These are phyloP conservation scores for Lentinula raphanica DNA, from an alignment of 768 basidiomycete species.

Conservation along the genomic window DNA sequence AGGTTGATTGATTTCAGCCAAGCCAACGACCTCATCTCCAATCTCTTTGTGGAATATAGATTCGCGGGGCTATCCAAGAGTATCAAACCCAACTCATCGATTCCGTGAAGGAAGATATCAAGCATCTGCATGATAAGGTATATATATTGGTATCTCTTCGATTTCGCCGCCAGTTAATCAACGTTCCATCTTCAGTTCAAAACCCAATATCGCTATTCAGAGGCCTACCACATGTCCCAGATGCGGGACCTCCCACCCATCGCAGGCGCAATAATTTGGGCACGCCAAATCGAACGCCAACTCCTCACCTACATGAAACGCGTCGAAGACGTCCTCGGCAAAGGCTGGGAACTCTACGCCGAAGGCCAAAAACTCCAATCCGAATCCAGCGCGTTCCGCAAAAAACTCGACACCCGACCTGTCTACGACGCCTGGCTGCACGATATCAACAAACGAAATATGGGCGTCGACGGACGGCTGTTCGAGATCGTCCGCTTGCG, in stretches of 20 bases:
- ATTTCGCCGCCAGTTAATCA: too few relatives aligned
- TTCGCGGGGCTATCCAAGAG: slow-evolving; percentile 97
- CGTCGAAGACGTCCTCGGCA: slow-evolving; percentile 96
- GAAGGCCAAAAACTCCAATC: slow-evolving; percentile 96
- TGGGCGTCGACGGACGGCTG: slow-evolving; percentile 85
- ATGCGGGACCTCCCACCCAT: slow-evolving; percentile 99
- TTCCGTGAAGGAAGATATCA: slow-evolving; percentile 97
- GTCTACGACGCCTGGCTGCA: slow-evolving; percentile 96
- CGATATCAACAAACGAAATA: slow-evolving; percentile 90
- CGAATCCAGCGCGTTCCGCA: slow-evolving; percentile 86
- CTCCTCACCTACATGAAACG: slow-evolving; percentile 97
- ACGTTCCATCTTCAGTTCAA: slow-evolving; percentile 66
- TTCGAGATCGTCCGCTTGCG: slow-evolving; percentile 80
- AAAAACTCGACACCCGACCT: slow-evolving; percentile 91
- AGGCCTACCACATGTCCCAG: slow-evolving; percentile 97
- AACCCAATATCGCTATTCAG: slow-evolving; percentile 90
- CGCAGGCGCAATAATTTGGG: slow-evolving; percentile 97
- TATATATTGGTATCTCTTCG: slow-evolving; percentile 1
- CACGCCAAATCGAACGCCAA: slow-evolving; percentile 96
- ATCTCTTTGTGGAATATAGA: slow-evolving; percentile 56
- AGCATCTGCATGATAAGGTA: slow-evolving; percentile 89
- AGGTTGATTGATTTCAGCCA: slow-evolving; percentile 9
- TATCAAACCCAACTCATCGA: slow-evolving; percentile 99
- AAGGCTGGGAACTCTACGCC: slow-evolving; percentile 99
- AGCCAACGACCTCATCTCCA: not conserved